phyloP scores from a whole-genome alignment of 1,139 yeast genomes.

The Blastobotrys apis region DNA sequence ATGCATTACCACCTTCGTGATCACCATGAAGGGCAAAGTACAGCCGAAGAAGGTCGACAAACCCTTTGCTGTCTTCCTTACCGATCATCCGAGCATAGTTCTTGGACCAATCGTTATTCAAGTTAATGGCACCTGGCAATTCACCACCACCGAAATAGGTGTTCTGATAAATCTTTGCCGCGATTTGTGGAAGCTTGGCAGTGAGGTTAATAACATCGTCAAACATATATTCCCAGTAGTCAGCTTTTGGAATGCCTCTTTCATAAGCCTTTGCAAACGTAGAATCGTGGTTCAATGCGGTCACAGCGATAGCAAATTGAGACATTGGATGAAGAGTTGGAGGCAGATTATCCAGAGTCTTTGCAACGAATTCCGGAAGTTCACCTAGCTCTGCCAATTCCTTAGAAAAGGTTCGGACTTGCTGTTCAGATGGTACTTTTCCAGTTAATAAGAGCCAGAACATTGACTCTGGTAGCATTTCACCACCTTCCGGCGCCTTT shows the following conservation, averaged over 20 bases:
- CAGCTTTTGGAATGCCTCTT: slow-evolving; percentile 77
- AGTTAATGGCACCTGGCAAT: slow-evolving; percentile 61
- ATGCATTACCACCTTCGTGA: slow-evolving; percentile 99
- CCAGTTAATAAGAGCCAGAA: slow-evolving; percentile 92
- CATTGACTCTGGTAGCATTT: slow-evolving; percentile 74
- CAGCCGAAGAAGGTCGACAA: slow-evolving; percentile 85
- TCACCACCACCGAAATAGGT: slow-evolving; percentile 78
- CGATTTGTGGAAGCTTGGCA: slow-evolving; percentile 88
- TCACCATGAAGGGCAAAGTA: slow-evolving; percentile 94
- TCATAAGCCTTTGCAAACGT: slow-evolving; percentile 90
- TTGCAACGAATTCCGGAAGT: slow-evolving; percentile 82
- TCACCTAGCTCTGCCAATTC: slow-evolving; percentile 81
- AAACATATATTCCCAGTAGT: slow-evolving; percentile 89
- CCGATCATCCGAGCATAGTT: slow-evolving; percentile 85
- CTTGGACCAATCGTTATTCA: slow-evolving; percentile 83
- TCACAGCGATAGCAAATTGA: slow-evolving; percentile 87
- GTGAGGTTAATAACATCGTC: slow-evolving; percentile 86
- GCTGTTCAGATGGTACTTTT: slow-evolving; percentile 74
- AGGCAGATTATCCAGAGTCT: slow-evolving; percentile 78
- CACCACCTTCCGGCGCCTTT: slow-evolving; percentile 48
- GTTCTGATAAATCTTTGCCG: slow-evolving; percentile 91
- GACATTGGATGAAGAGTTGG: slow-evolving; percentile 95
- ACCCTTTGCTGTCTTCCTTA: slow-evolving; percentile 71
- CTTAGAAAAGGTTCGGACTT: slow-evolving; percentile 68
- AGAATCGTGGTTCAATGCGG: slow-evolving; percentile 87